These are phyloP conservation scores for Massariosphaeria phaeospora DNA, from an alignment of 495 filamentous ascomycete species.

Conservation along the genomic window DNA sequence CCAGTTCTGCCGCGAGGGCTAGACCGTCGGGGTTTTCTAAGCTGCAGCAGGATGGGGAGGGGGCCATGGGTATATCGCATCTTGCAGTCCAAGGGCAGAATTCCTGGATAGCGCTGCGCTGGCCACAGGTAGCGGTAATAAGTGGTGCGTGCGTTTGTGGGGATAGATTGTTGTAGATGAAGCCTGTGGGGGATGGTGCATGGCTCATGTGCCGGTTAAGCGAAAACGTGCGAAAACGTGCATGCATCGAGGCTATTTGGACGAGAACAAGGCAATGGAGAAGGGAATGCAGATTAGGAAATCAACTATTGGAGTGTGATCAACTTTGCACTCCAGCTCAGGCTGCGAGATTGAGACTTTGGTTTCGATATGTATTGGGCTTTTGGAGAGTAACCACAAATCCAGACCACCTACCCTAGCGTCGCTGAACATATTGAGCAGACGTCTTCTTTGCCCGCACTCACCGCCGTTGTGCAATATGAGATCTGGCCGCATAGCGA, in stretches of 20 bases:
- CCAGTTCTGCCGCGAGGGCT: conserved; percentile 26
- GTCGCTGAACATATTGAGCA: too few relatives aligned
- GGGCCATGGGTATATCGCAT: background rate
- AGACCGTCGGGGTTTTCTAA: conserved; percentile 12
- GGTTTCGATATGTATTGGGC: too few relatives aligned
- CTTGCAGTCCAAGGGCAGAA: background rate
- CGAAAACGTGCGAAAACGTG: too few relatives aligned
- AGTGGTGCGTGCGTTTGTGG: conserved; percentile 21
- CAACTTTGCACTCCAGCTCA: background rate
- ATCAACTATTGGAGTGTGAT: conserved; percentile 20
- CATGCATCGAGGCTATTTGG: too few relatives aligned
- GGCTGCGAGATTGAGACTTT: background rate
- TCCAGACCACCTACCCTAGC: too few relatives aligned
- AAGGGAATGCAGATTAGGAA: conserved; percentile 8
- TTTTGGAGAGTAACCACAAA: too few relatives aligned
- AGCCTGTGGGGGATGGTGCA: conserved; percentile 9
- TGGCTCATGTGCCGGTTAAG: conserved; percentile 9
- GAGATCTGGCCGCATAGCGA: too few relatives aligned
- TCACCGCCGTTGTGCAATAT: too few relatives aligned
- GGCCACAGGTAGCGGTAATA: conserved; percentile 2
- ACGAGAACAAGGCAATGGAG: too few relatives aligned
- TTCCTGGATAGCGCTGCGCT: conserved; percentile 14
- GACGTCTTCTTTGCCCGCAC: too few relatives aligned
- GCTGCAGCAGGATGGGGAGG: background rate
- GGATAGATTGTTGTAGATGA: conserved; percentile 17